These are phyloP conservation scores for Cyanophora paradoxa DNA, from an alignment of 78 protist genomes.

Conservation along the genomic window DNA sequence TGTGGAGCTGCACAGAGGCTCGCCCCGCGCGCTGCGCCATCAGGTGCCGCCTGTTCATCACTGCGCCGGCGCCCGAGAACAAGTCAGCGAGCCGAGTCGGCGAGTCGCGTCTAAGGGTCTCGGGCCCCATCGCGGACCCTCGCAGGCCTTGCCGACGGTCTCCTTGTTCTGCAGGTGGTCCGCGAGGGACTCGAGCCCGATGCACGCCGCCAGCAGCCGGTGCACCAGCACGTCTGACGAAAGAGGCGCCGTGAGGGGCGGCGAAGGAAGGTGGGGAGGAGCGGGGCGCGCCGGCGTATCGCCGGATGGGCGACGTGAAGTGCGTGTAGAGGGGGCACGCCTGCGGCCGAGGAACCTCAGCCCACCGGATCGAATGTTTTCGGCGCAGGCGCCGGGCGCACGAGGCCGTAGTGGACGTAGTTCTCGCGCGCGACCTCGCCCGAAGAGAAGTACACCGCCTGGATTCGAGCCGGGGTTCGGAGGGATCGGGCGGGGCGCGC, in stretches of 20 bases:
- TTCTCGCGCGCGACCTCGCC: constrained; percentile 34
- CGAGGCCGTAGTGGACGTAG: constrained; percentile 89
- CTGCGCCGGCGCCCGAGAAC: background rate
- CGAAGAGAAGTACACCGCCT: constrained; percentile 64
- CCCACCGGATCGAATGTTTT: too few relatives aligned
- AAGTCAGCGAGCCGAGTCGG: too few relatives aligned
- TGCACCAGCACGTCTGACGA: constrained; percentile 9
- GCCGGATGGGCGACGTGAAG: constrained; percentile 97
- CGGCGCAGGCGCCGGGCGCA: too few relatives aligned
- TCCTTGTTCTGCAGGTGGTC: background rate
- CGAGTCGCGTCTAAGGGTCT: too few relatives aligned
- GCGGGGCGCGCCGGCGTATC: constrained; percentile 39
- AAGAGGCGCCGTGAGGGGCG: background rate
- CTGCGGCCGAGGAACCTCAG: too few relatives aligned
- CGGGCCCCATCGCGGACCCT: too few relatives aligned
- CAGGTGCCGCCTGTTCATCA: constrained; percentile 35
- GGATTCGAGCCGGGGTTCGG: background rate
- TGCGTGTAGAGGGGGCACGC: constrained; percentile 92
- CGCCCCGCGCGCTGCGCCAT: constrained; percentile 78
- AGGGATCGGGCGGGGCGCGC: too few relatives aligned
- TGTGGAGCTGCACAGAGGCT: constrained; percentile 60
- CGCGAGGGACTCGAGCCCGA: background rate
- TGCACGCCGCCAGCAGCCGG: constrained; percentile 19
- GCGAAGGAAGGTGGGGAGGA: background rate
- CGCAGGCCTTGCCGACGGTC: too few relatives aligned